Evolutionary conservation across 805 yeast genomes (phyloP).

Genomic region (Starmerella asiatica): DNA sequence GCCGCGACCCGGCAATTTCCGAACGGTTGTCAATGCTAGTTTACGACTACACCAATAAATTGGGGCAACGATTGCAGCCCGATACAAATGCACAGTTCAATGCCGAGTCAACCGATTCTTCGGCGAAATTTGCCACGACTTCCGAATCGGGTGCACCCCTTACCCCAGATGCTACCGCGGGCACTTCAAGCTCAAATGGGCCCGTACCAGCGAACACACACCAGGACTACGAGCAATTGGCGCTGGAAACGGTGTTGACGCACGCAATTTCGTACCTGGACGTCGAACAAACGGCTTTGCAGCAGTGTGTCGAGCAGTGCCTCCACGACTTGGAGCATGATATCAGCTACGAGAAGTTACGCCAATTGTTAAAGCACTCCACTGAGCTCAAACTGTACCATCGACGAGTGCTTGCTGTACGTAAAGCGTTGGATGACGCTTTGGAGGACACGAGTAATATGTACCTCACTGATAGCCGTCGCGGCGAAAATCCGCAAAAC

Average conservation of each 20-base stretch:
- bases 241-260: conserved; percentile 67
- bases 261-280: conserved; percentile 71
- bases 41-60: conserved; percentile 69
- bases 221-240: conserved; percentile 65
- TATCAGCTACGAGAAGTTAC: conserved; percentile 60
- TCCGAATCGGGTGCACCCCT: too few relatives aligned
- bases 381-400: conserved; percentile 58
- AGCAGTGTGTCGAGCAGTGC: conserved; percentile 46
- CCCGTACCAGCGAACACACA: conserved; percentile 19
- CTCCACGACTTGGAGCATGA: conserved; percentile 62
- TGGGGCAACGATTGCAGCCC: conserved; percentile 31
- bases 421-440: conserved; percentile 70
- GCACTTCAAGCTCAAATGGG: not conserved
- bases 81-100: too few relatives aligned
- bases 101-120: too few relatives aligned
- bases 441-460: conserved; percentile 77
- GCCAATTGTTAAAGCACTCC: conserved; percentile 59
- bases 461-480: conserved; percentile 44
- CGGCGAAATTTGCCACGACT: too few relatives aligned
- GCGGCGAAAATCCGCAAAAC: conserved; percentile 26
- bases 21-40: conserved; percentile 60
- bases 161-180: too few relatives aligned
- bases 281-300: conserved; percentile 52
- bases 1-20: conserved; percentile 38
- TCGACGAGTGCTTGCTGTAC: conserved; percentile 60